Evolutionary conservation across 2,329 filamentous ascomycete species (phyloP).

Genomic region (Aspergillus sergii): DNA sequence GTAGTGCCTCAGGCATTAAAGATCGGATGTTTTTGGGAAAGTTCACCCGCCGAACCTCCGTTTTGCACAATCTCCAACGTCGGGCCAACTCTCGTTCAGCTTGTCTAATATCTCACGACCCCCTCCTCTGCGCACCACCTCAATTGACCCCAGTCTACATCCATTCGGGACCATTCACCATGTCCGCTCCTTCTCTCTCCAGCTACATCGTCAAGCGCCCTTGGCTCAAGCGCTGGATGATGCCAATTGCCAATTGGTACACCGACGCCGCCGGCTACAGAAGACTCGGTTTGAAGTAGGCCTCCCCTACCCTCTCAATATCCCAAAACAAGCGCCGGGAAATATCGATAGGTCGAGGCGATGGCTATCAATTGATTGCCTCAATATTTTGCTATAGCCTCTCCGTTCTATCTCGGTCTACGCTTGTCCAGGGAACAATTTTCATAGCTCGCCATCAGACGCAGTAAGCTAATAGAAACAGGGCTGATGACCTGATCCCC

Average conservation of each 20-base stretch:
- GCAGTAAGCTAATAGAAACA: constrained; percentile 43
- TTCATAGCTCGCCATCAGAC: constrained; percentile 7
- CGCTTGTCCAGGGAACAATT: constrained; percentile 15
- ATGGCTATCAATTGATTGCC: constrained; percentile 1
- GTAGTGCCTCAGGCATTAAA: constrained; percentile 20
- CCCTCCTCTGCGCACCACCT: constrained; percentile 32
- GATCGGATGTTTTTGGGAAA: constrained; percentile 31
- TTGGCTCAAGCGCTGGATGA: constrained; percentile 78
- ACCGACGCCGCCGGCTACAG: constrained; percentile 86
- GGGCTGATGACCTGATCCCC: constrained; percentile 90
- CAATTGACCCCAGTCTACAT: constrained; percentile 28
- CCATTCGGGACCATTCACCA: constrained; percentile 46
- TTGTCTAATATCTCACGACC: constrained; percentile 29
- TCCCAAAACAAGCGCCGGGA: constrained; percentile 16
- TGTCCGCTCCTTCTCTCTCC: constrained; percentile 73
- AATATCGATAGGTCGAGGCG: not conserved
- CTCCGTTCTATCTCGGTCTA: constrained; percentile 5
- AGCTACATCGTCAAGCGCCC: constrained; percentile 80
- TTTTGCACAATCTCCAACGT: constrained; percentile 46
- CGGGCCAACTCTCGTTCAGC: constrained; percentile 40
- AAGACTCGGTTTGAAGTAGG: constrained; percentile 86
- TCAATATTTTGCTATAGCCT: not conserved
- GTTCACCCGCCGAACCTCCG: constrained; percentile 38
- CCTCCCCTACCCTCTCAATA: constrained; percentile 21
- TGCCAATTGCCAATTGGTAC: constrained; percentile 87